Evolutionary conservation across 2,329 filamentous ascomycete genomes (phyloP).

Genomic region (Allantophomopsis cytisporea): DNA sequence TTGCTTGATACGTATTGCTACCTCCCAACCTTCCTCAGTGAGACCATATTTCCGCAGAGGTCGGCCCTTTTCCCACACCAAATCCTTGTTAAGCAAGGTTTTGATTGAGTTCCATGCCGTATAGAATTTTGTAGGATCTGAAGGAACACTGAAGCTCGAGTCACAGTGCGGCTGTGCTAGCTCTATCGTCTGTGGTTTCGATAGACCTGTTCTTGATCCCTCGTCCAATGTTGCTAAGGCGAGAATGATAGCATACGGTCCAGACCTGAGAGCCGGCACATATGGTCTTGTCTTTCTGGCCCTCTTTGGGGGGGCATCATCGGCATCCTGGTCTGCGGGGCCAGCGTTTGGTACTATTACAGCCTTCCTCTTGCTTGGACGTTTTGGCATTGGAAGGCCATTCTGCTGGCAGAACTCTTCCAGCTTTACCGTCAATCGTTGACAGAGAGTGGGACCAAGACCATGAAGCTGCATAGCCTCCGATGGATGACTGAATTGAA

Average conservation of each 20-base stretch:
- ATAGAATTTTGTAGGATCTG: constrained; percentile 55
- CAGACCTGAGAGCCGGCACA: constrained; percentile 59
- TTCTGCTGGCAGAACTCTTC: constrained; percentile 50
- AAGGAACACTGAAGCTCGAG: constrained; percentile 55
- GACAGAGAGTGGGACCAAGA: constrained; percentile 59
- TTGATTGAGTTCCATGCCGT: constrained; percentile 80
- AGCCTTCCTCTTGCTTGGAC: constrained; percentile 29
- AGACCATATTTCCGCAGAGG: constrained; percentile 55
- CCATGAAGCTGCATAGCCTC: constrained; percentile 62
- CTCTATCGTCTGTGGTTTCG: constrained; percentile 55
- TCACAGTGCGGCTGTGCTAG: constrained; percentile 60
- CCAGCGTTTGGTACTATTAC: neutral
- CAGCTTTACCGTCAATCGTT: constrained; percentile 49
- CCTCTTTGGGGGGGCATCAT: constrained; percentile 33
- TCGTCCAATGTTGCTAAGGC: constrained; percentile 48
- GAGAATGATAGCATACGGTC: constrained; percentile 58
- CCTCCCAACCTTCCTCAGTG: constrained; percentile 68
- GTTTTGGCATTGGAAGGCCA: constrained; percentile 53
- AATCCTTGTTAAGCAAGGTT: constrained; percentile 56
- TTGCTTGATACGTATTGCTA: constrained; percentile 50
- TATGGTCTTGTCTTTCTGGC: constrained; percentile 49
- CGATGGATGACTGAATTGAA: constrained; percentile 51
- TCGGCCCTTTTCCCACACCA: constrained; percentile 58
- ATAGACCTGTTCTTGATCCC: constrained; percentile 39
- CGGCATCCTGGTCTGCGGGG: constrained; percentile 2